These are phyloP conservation scores for Agaricus subrufescens DNA, from an alignment of 768 basidiomycete species.

Conservation along the genomic window DNA sequence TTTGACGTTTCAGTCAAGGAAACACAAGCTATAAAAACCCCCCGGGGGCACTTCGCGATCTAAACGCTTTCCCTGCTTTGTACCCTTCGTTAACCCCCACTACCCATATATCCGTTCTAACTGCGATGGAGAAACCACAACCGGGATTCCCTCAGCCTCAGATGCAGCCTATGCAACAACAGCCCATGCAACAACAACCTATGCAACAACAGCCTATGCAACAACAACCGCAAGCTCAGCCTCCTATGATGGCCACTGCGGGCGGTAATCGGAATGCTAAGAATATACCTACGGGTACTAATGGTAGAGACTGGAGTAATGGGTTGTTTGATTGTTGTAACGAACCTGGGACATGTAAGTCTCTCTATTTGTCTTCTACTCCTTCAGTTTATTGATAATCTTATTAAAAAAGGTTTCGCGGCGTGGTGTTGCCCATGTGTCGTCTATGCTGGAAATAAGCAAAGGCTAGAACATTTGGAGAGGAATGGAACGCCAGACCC, in stretches of 20 bases:
- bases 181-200: too few species aligned
- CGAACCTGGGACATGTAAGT: slow-evolving; percentile 27
- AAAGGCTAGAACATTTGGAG: slow-evolving; percentile 34
- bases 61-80: too few species aligned
- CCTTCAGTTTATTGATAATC: neutral
- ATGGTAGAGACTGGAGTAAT: slow-evolving; percentile 34
- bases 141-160: too few species aligned
- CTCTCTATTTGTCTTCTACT: neutral
- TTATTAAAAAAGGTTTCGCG: neutral
- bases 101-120: too few species aligned
- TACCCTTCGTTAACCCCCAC: too few species aligned
- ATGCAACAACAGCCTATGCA: neutral
- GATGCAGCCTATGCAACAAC: too few species aligned
- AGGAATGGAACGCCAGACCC: slow-evolving; percentile 32
- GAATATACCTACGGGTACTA: slow-evolving; percentile 24
- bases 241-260: slow-evolving; percentile 21
- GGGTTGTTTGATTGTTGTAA: slow-evolving; percentile 27
- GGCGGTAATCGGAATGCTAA: slow-evolving; percentile 32
- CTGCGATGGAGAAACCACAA: too few species aligned
- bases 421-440: slow-evolving; percentile 39
- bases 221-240: slow-evolving; percentile 6
- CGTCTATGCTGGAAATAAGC: slow-evolving; percentile 34
- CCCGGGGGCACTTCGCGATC: too few species aligned
- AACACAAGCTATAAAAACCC: too few species aligned
- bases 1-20: too few species aligned